Evolutionary conservation across 1,139 yeast genomes (phyloP), one percentile per base, ranked within the genome.

Genomic region (Geotrichum armillariae): DNA sequence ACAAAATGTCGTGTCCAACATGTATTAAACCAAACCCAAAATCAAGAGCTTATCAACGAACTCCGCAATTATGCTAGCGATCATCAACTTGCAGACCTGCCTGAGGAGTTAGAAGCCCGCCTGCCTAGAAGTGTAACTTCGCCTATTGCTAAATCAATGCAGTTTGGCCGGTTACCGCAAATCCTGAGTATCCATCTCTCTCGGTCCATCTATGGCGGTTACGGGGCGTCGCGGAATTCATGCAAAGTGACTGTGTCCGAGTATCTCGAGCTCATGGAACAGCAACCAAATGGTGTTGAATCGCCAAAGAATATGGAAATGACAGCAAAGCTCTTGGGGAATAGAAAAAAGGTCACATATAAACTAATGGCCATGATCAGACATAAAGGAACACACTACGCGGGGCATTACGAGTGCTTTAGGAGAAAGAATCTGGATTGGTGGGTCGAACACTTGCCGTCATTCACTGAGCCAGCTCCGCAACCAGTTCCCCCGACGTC

Each of bases 331-430:
- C 21, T 52, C 21, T 27, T 48, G 33, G 41, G 40, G 5, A 31
- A 18, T 25, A 18, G 35, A 57, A 56, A 9, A 47, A 56, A 27
- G 59, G 63, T 50, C 61, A 61, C 23, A 41, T 90, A 88, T 65
- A 72, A 73, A 54, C 72, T 93, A 34, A 78, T 77, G 56, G 87
- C 96, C 0, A 72, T 89, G 58, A 82, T 93, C 21, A 77, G 89
- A 55, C 99, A 93, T 64, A 80, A 83, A 47, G 99, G 98, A 0
- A 82, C 94, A 0, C 98, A 93, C 66, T 78, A 85, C 17, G 81
- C 83, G 43, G 99, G 98, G 0, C 99, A 93, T 64, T 93, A 62
- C 53, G 72, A 69, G 49, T 66, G 71, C 46, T 66, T 63, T 46
- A 60, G 71, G 14, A 63, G 70, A 20, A 65, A 66, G 57, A 59